phyloP scores from a whole-genome alignment of 2,329 filamentous ascomycete species.

The Xylariaceae sp. region DNA sequence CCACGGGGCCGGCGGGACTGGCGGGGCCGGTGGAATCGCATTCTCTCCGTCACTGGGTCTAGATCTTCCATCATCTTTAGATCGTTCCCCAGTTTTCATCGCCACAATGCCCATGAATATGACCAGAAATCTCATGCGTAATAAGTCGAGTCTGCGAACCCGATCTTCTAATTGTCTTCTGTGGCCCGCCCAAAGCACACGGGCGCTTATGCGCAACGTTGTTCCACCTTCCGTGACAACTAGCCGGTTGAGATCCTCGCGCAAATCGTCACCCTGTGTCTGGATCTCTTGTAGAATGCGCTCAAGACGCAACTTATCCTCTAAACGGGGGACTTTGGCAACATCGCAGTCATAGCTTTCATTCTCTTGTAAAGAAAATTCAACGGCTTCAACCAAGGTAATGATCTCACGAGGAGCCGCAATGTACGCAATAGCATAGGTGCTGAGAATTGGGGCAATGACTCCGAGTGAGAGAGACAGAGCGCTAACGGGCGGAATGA shows the following conservation, averaged over 20 bases:
- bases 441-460: constrained; percentile 46
- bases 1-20: constrained; percentile 22
- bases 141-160: constrained; percentile 53
- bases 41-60: constrained; percentile 32
- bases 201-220: constrained; percentile 43
- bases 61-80: constrained; percentile 32
- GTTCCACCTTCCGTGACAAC: constrained; percentile 43
- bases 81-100: constrained; percentile 31
- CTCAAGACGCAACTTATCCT: constrained; percentile 57
- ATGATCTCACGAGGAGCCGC: constrained; percentile 54
- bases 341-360: constrained; percentile 60
- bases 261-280: constrained; percentile 53
- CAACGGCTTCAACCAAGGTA: constrained; percentile 54
- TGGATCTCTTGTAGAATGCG: constrained; percentile 58
- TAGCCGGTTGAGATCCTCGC: constrained; percentile 53
- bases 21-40: constrained; percentile 19
- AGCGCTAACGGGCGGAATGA: constrained; percentile 54
- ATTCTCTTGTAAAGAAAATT: constrained; percentile 59
- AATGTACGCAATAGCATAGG: constrained; percentile 52
- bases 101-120: constrained; percentile 58
- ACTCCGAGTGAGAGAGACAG: constrained; percentile 52
- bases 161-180: constrained; percentile 51
- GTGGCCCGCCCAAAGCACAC: constrained; percentile 55
- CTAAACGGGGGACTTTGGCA: constrained; percentile 50
- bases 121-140: constrained; percentile 61